Evolutionary conservation across 1,139 yeast species (phyloP), one percentile per base, ranked within the genome.

Genomic region (Pichia sp.): DNA sequence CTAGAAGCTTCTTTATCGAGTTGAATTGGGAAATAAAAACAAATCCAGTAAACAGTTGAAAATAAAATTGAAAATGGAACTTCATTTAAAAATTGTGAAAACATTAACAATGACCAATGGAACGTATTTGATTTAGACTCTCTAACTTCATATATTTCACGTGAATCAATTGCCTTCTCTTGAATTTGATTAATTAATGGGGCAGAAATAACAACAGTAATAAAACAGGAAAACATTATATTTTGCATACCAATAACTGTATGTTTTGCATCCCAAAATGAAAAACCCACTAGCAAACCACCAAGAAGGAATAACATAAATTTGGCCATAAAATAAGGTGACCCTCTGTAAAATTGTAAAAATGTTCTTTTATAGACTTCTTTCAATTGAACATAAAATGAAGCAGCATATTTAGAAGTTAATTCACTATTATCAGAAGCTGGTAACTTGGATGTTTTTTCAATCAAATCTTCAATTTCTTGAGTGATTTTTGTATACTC

Each of bases 81-180:
- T 58, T 80, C 86, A 49, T 66, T 68, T 35, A 78, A 43, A 47
- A 68, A 67, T 56, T 79, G 82, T 3, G 79, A 63, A 12, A 78
- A 42, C 29, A 80, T 63, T 56, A 80, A 61, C 22, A 76, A 62
- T n/a, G 80, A 67, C 82, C 85, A 80, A 55, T 78, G 82, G 63
- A 76, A 80, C 47, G 82, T 79, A 54, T 78, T 78, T 6, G 84
- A 77, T 49, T 76, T 73, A 37, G 78, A 73, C 57, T 80, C 87
- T 58, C 87, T 70, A 12, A 76, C 79, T 60, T 80, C 85, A 55
- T 61, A 80, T 37, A 78, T 60, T 46, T 77, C 81, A 57, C 84
- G 68, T 9, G 78, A 67, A 20, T 65, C 66, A 46, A 76, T 68
- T 8, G 81, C 80, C 58, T 70, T 68, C 35, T 74, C 78, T 57